phyloP scores from a whole-genome alignment of 176 grass and related monocot species.

The Areca catechu region DNA sequence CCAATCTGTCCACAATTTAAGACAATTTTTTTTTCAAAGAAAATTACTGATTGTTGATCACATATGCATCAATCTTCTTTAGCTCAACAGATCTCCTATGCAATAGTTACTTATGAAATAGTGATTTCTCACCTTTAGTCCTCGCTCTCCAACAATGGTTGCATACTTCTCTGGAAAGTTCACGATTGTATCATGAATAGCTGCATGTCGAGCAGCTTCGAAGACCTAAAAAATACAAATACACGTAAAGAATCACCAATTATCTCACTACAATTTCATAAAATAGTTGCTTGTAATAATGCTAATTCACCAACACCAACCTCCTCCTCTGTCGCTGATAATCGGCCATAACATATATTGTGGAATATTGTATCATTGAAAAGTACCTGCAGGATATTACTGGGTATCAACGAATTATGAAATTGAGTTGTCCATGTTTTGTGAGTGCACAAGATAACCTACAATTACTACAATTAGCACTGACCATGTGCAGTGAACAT shows the following conservation, averaged over 20 bases:
- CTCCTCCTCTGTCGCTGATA: slow-evolving; percentile 93
- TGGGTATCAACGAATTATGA: too few relatives aligned
- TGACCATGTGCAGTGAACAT: too few relatives aligned
- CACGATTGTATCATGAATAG: slow-evolving; percentile 91
- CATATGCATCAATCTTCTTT: too few relatives aligned
- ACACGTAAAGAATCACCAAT: neutral
- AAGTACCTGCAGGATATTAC: slow-evolving; percentile 53
- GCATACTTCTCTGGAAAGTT: slow-evolving; percentile 86
- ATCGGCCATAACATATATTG: slow-evolving; percentile 91
- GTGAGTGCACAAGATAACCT: too few relatives aligned
- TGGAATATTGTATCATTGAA: slow-evolving; percentile 98
- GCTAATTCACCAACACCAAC: slow-evolving; percentile 19
- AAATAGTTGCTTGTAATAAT: slow-evolving; percentile 28
- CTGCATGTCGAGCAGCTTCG: slow-evolving; percentile 69
- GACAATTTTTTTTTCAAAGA: too few relatives aligned
- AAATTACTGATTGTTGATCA: too few relatives aligned
- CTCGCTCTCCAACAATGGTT: slow-evolving; percentile 92
- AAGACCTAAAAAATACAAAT: slow-evolving; percentile 48
- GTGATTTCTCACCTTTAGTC: slow-evolving; percentile 65
- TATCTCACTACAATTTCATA: slow-evolving; percentile 9
- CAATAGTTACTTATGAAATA: neutral
- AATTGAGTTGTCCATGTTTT: too few relatives aligned
- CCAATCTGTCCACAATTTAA: too few relatives aligned
- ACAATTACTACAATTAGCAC: too few relatives aligned
- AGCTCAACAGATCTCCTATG: too few relatives aligned